Evolutionary conservation across 2,329 filamentous ascomycete species (phyloP).

Genomic region (Sporothrix curviconia): DNA sequence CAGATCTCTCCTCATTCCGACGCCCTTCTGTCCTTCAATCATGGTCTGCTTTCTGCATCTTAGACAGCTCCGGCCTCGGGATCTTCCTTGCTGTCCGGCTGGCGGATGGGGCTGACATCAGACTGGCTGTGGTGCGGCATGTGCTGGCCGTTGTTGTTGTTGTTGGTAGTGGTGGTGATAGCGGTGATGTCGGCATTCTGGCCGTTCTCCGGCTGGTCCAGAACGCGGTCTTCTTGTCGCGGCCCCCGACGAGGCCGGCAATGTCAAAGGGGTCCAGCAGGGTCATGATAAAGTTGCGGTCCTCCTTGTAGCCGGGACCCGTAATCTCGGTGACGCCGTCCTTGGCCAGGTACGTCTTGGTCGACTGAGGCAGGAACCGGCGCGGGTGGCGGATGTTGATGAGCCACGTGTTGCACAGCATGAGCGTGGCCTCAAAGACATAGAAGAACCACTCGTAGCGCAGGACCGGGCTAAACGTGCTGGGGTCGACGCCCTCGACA

Average conservation of each 20-base stretch:
- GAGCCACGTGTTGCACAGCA: slow-evolving; percentile 45
- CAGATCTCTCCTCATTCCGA: too few relatives aligned
- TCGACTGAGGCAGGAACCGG: slow-evolving; percentile 41
- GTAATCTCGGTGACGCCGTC: slow-evolving; percentile 45
- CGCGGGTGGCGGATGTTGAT: slow-evolving; percentile 47
- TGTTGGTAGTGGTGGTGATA: neutral
- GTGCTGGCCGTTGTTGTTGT: neutral
- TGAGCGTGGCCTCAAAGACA: slow-evolving; percentile 48
- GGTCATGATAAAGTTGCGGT: slow-evolving; percentile 36
- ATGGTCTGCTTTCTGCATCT: too few relatives aligned
- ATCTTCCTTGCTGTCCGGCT: too few relatives aligned
- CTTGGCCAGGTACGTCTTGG: slow-evolving; percentile 42
- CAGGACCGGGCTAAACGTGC: slow-evolving; percentile 45
- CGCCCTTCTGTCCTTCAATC: neutral
- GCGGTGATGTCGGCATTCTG: neutral
- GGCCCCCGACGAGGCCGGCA: slow-evolving; percentile 19
- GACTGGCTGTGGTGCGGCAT: neutral
- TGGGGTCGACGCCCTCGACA: slow-evolving; percentile 51
- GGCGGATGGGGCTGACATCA: too few relatives aligned
- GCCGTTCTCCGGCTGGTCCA: slow-evolving; percentile 14
- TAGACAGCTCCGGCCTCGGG: neutral
- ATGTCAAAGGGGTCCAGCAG: slow-evolving; percentile 31
- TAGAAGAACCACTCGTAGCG: slow-evolving; percentile 55
- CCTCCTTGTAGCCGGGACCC: slow-evolving; percentile 44
- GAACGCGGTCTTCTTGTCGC: slow-evolving; percentile 22